Conservation (phyloP, 139 green algal genomes). For the Auxenochlorella pyrenoidosa region DNA sequence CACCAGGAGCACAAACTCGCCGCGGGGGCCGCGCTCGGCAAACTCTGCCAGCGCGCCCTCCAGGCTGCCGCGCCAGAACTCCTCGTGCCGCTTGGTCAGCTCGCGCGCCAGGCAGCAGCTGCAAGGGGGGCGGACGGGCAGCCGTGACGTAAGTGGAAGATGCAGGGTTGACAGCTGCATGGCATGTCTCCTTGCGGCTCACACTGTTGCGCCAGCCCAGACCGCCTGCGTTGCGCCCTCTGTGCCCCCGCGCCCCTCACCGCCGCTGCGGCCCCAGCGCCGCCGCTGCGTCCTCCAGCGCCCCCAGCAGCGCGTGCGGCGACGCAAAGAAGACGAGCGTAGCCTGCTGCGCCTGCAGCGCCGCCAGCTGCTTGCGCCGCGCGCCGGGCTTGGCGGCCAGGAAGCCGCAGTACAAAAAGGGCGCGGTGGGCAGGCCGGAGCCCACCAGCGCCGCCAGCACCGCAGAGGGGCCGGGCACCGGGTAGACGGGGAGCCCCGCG, state of each 20-base stretch:
- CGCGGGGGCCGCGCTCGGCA: conserved; percentile 16
- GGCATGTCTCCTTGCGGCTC: background rate
- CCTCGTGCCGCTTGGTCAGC: conserved; percentile 92
- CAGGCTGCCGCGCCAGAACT: conserved; percentile 76
- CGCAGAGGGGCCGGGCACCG: conserved; percentile 87
- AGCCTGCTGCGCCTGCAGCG: conserved; percentile 29
- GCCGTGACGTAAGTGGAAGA: background rate
- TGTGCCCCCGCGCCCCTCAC: background rate
- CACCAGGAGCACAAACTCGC: conserved; percentile 82
- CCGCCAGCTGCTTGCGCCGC: conserved; percentile 53
- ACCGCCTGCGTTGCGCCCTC: background rate
- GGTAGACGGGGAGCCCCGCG: conserved; percentile 61
- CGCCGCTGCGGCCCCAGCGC: conserved; percentile 65
- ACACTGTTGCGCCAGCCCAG: background rate
- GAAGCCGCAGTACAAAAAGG: conserved; percentile 89
- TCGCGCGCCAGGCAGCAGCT: conserved; percentile 83
- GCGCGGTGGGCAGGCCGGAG: conserved; percentile 74
- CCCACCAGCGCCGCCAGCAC: conserved; percentile 76
- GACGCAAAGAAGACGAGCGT: conserved; percentile 86
- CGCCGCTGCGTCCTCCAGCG: conserved; percentile 57
- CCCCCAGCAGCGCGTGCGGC: conserved; percentile 72
- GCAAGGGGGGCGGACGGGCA: background rate
- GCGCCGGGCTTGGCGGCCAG: conserved; percentile 73
- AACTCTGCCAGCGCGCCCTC: conserved; percentile 30
- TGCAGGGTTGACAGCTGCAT: background rate